Percentiles rank a stretch among this genome's conserved stretches.
phyloP scores from a whole-genome alignment of 139 green algal genomes.

The Chlamydomonas sp. region DNA sequence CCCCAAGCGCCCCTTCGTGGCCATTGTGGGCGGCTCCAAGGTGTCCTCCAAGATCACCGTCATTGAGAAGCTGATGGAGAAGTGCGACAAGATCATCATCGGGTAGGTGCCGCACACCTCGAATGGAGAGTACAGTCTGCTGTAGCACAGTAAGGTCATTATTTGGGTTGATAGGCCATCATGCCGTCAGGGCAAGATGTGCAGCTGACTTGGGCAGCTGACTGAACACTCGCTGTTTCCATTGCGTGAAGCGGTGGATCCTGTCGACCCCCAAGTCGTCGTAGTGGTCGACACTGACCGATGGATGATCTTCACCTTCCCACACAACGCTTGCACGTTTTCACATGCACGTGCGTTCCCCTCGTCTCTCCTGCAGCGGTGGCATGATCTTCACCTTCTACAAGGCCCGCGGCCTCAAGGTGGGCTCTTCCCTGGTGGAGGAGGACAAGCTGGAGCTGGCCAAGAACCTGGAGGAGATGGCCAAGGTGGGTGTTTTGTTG shows the following conservation, averaged over 20 bases:
- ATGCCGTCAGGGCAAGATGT: no score
- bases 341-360: not conserved
- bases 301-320: not conserved
- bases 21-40: constrained; percentile 99
- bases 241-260: no score
- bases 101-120: constrained; percentile 48
- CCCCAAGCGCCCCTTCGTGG: constrained; percentile 95
- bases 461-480: constrained; percentile 87
- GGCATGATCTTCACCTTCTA: constrained; percentile 99
- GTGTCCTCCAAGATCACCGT: constrained; percentile 99
- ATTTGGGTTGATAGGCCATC: not conserved
- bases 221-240: not conserved
- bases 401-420: constrained; percentile 89
- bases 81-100: constrained; percentile 96
- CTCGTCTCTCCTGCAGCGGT: constrained; percentile 56
- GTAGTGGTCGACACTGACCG: no score
- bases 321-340: not conserved
- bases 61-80: constrained; percentile 95
- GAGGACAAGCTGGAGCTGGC: constrained; percentile 99
- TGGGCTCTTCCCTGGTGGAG: constrained; percentile 96
- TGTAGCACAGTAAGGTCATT: not conserved
- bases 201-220: no score
- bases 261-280: no score
- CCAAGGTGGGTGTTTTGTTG: constrained; percentile 73
- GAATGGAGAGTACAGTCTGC: no score